A percentile compares a stretch with the other conserved stretches of the same genome.
These are phyloP conservation scores for Xenosphaeropsis pyriputrescens DNA, from an alignment of 2,329 filamentous ascomycete genomes.

Conservation along the genomic window DNA sequence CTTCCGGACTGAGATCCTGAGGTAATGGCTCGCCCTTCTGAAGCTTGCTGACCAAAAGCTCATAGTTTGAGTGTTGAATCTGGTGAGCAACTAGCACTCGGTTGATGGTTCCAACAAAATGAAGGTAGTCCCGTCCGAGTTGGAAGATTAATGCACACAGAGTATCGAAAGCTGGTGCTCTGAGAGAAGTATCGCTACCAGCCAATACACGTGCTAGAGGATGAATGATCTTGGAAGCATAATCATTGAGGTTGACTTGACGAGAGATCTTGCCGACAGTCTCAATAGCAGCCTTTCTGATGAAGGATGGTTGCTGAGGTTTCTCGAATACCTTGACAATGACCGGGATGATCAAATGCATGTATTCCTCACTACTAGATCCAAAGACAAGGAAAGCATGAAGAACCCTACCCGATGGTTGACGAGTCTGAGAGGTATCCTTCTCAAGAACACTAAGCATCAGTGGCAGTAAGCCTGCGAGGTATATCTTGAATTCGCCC, in stretches of 20 bases:
- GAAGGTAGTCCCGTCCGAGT: conserved; percentile 84
- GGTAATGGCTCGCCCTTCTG: conserved; percentile 92
- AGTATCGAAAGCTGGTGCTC: conserved; percentile 78
- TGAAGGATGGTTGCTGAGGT: conserved; percentile 60
- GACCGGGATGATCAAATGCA: conserved; percentile 95
- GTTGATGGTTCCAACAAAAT: conserved; percentile 87
- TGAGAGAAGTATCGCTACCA: conserved; percentile 55
- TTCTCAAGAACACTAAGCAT: conserved; percentile 93
- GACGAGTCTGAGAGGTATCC: conserved; percentile 60
- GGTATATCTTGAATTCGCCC: conserved; percentile 94
- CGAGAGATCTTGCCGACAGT: conserved; percentile 87
- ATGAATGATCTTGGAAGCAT: conserved; percentile 91
- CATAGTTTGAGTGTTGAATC: conserved; percentile 82
- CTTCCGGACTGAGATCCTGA: conserved; percentile 80
- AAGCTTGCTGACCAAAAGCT: conserved; percentile 80
- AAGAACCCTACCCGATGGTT: conserved; percentile 76
- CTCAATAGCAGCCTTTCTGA: conserved; percentile 83
- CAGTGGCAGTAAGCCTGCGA: conserved; percentile 75
- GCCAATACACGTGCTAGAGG: conserved; percentile 73
- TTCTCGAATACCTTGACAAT: conserved; percentile 93
- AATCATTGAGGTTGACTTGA: conserved; percentile 95
- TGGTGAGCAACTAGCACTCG: conserved; percentile 69
- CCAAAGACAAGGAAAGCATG: conserved; percentile 96
- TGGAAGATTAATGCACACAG: conserved; percentile 93
- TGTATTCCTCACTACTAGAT: conserved; percentile 91